phyloP scores from a whole-genome alignment of 306 rosid species.

The Dryas alaskensis region DNA sequence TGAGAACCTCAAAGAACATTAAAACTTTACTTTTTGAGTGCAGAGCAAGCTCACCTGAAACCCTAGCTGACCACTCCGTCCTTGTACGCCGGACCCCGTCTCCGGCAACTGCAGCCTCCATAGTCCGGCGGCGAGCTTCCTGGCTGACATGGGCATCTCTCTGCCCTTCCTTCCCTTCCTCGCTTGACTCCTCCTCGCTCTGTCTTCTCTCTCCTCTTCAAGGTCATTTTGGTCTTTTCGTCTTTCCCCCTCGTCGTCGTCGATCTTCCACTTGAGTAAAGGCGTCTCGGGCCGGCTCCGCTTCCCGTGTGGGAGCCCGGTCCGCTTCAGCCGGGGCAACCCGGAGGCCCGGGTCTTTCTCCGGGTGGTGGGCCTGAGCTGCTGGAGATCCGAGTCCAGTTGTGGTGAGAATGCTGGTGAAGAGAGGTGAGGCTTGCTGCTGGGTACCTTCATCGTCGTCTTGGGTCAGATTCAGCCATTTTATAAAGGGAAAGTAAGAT shows the following conservation, averaged over 20 bases:
- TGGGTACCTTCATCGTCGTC: conserved; percentile 64
- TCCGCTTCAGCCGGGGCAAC: conserved; percentile 32
- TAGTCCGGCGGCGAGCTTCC: conserved; percentile 84
- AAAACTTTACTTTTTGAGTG: neutral
- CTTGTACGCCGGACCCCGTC: conserved; percentile 26
- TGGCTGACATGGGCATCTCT: conserved; percentile 53
- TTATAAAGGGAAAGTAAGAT: neutral
- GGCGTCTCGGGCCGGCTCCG: conserved; percentile 89
- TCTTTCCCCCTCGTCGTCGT: conserved; percentile 21
- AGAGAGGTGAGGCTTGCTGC: conserved; percentile 30
- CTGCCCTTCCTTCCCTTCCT: conserved; percentile 34
- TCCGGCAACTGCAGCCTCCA: conserved; percentile 87
- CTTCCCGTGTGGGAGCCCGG: conserved; percentile 37
- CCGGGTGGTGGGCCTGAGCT: conserved; percentile 23
- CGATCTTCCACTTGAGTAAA: conserved; percentile 60
- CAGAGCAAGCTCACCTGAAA: conserved; percentile 50
- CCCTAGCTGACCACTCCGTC: conserved; percentile 37
- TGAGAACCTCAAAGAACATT: neutral
- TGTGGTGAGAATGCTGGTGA: conserved; percentile 33
- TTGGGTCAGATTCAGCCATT: conserved; percentile 46
- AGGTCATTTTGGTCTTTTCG: conserved; percentile 25
- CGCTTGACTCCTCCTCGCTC: conserved; percentile 32
- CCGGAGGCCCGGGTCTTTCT: conserved; percentile 41
- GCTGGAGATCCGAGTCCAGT: conserved; percentile 72
- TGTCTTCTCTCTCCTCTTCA: conserved; percentile 35